phyloP scores from a whole-genome alignment of 208 protist species.

The Willaertia magna region DNA sequence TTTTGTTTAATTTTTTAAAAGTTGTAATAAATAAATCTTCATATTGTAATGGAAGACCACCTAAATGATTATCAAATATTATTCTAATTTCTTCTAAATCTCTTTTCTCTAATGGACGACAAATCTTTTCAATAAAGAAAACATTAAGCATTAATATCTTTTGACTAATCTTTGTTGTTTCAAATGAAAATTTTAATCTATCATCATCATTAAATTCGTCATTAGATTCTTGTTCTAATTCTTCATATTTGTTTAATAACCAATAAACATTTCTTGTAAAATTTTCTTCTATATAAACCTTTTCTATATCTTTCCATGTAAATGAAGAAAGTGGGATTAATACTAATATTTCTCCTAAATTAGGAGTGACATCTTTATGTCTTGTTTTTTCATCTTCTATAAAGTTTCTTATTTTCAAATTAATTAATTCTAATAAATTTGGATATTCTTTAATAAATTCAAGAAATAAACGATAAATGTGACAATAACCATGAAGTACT shows the following conservation, averaged over 20 bases:
- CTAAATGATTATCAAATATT: not conserved
- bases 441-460: not conserved
- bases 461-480: not conserved
- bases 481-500: not conserved
- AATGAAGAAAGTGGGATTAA: not conserved
- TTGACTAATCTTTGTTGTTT: not conserved
- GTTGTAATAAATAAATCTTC: not conserved
- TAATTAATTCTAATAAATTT: not conserved
- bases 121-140: not conserved
- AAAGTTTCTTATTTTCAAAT: slow-evolving; percentile 19
- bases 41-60: not conserved
- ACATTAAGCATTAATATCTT: not conserved
- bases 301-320: not conserved
- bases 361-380: slow-evolving; percentile 5
- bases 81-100: not conserved
- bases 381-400: slow-evolving; percentile 8
- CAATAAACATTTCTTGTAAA: not conserved
- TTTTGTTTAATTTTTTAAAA: not conserved
- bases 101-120: not conserved
- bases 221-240: not conserved
- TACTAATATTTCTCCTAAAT: not conserved
- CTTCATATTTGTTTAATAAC: not conserved
- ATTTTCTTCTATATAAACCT: not conserved
- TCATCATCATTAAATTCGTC: not conserved
- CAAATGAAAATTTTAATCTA: not conserved